Base-by-base conservation (phyloP, 352 stramenopile genomes). In the Phytophthora litchii region DNA sequence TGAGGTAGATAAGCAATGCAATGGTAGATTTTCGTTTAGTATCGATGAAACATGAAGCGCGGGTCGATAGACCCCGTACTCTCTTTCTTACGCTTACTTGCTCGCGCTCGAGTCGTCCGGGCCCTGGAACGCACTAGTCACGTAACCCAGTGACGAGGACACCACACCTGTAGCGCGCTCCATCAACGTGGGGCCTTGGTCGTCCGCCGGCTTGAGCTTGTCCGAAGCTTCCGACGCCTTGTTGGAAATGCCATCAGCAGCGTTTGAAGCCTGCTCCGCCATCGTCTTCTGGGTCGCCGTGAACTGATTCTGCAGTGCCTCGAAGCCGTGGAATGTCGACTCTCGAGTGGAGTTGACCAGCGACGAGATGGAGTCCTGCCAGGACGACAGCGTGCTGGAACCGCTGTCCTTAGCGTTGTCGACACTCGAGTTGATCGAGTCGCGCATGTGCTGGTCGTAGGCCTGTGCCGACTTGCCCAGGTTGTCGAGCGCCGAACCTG, bases 241-340 rank as follows among this genome's bases (percentile, higher is more conserved):
- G 31, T 55, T 52, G 10, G 45, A 53, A 10, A 62, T 7, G 19
- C 27, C 29, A 5, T 52, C 36, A n/a, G 55, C 45, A 10, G 44
- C 37, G 1, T 64, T 20, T 8, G 60, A 61, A 3, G 60, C 66
- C 4, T 70, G 57, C 2, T 75, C 65, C 7, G 37, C 42, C 29
- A 70, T 44, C 9, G 67, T 38, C 52, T 69, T 65, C 27, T 75
- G 44, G 6, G 36, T 60, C 4, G 60, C 44, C 13, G 32, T 14
- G 27, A 80, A 53, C 52, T 78, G 64, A n/a, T 66, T 57, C 64
- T 78, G 70, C 19, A 80, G 50, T 27, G 64, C 34, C 35, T 77
- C 74, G 29, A 74, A 79, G 50, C 74, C 71, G 16, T 61, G 52
- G 50, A 76, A 67, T 12, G 71, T 75, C 29, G 64, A 58, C 4